Base-by-base conservation (phyloP, 306 rosid genomes). In the Glycine soja region DNA sequence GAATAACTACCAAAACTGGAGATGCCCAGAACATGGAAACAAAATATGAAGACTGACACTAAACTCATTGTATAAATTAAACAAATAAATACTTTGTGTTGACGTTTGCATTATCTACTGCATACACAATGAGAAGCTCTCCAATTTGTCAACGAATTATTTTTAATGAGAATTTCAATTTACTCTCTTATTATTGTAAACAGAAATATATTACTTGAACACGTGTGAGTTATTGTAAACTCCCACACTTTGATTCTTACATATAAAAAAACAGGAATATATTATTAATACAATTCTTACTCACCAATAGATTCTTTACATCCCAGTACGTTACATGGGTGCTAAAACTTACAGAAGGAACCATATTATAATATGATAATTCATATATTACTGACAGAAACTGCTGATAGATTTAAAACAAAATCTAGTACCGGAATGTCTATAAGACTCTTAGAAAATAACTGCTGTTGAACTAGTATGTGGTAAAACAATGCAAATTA, bases 1-100 rank as follows among this genome's bases (percentile, higher is more conserved):
- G 46, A 19, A 42, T 77, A 77, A 68, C 80, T 32, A 67, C 18
- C 62, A 40, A 81, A 61, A 18, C 3, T 48, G 47, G 16, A 51
- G 75, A 53, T 71, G 42, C 43, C 51, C 16, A 51, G 74, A 59
- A 70, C 52, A 70, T 43, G 50, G 10, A 15, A 36, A 77, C 14
- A 13, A 43, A 51, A 68, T 16, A 32, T 53, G 15, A 57, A 38
- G 38, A 8, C 34, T 67, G 57, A 11, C 70, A 32, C 65, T 16
- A 53, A 53, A 34, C 59, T n/a, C 43, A 45, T 46, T 24, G 4
- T 43, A 36, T 46, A 66, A 81, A 24, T 24, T 24, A 24, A 43
- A 40, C 12, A 45, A 36, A 69, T 14, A 38, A 74, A 15, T 34
- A 19, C 42, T 80, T n/a, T 24, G 30, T 24, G 30, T 24, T 24